Conservation (phyloP, 805 yeast genomes). For the Clavispora asparagi region DNA sequence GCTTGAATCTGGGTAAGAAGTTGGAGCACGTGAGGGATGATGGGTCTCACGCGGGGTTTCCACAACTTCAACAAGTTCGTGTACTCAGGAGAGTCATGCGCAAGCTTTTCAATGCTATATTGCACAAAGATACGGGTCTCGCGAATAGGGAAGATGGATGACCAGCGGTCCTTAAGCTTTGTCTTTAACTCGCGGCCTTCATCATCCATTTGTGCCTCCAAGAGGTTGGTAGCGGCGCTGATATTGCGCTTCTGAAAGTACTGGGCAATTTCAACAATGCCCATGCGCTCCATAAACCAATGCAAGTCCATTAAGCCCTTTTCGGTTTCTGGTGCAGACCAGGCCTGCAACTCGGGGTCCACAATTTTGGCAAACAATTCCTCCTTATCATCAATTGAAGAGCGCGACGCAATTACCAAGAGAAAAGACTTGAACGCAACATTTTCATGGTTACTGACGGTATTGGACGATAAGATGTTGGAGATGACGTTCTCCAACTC, state of each 20-base stretch:
- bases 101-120: conserved; percentile 88
- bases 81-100: conserved; percentile 73
- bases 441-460: conserved; percentile 83
- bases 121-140: conserved; percentile 94
- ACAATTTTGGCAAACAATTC: conserved; percentile 82
- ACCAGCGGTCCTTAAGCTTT: conserved; percentile 86
- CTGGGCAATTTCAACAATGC: conserved; percentile 88
- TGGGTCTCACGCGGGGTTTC: conserved; percentile 91
- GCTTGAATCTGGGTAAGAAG: conserved; percentile 87
- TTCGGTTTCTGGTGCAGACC: conserved; percentile 90
- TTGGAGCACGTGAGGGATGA: conserved; percentile 85
- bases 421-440: conserved; percentile 92
- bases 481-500: conserved; percentile 82
- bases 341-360: conserved; percentile 86
- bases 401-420: conserved; percentile 85
- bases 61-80: conserved; percentile 67
- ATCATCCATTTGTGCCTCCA: conserved; percentile 84
- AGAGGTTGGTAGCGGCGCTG: conserved; percentile 65
- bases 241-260: conserved; percentile 83
- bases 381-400: conserved; percentile 65
- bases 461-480: conserved; percentile 58
- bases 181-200: conserved; percentile 72
- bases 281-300: conserved; percentile 98
- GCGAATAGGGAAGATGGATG: conserved; percentile 88
- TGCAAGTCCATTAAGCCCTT: conserved; percentile 85